Evolutionary conservation across 768 basidiomycete species (phyloP), one percentile per base, ranked within the genome.

Genomic region (Mycena epipterygia): DNA sequence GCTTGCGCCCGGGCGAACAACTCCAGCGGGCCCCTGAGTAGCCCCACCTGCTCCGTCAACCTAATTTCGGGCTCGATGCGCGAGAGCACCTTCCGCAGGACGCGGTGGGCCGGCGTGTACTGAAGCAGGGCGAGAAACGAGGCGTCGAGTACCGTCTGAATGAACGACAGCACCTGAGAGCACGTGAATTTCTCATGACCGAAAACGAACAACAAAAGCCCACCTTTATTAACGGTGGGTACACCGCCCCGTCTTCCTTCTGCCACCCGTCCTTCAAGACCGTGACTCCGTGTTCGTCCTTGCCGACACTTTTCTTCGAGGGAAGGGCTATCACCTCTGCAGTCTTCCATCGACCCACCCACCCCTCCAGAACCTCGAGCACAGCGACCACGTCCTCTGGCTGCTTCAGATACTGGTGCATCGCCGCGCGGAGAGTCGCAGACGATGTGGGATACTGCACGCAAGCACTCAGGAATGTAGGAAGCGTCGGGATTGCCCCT

Each of bases 121-220:
- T 91, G 89, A 16, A 95, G 82, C 25, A 95, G 83, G 0, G 85
- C 80, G 52, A 95, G 84, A 77, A 93, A 93, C 16, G 88, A 90
- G 0, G 93, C 86, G 78, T 95, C 94, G 30, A 95, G 84, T 63
- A 94, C 77, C 7, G 84, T 82, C 79, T 92, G 90, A 11, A 92
- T 76, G 81, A 95, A 92, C 0, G 78, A 71, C 27, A 91, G 78
- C 60, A 90, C 80, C 91, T 93, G 76, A 35, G 39, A 27, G 9
- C 49, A 37, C 21, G 17, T 58, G 32, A 55, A 64, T 62, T 51
- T 33, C 23, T 13, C 30, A 29, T 46, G 29, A 21, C 39, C 39
- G 30, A 52, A 32, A 9, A 52, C 30, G 35, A 55, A 21, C 17
- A 21, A 41, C 39, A 21, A 60, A 55, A 62, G 68, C 67, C 35